Conservation (phyloP, 2,329 filamentous ascomycete species). For the Aspergillus felis region DNA sequence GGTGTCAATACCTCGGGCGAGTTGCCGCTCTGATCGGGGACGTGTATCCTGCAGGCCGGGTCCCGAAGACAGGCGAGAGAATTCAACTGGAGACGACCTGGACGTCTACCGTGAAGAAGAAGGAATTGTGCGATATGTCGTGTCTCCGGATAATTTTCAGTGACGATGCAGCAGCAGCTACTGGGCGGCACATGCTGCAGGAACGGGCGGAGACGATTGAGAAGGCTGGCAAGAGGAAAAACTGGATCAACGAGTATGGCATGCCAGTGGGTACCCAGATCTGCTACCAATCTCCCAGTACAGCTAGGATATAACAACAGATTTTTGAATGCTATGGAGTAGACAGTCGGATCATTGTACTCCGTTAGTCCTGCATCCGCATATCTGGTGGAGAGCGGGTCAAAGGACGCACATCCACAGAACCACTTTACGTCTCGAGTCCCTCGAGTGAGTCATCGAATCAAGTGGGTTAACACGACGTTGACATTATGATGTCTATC, state of each 20-base stretch:
- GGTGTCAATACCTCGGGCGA: slow-evolving; percentile 61
- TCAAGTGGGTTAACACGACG: background rate
- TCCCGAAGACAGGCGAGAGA: slow-evolving; percentile 24
- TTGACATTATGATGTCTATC: background rate
- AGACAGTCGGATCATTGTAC: background rate
- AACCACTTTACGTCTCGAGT: background rate
- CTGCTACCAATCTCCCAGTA: slow-evolving; percentile 13
- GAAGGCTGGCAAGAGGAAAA: slow-evolving; percentile 59
- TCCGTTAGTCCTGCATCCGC: background rate
- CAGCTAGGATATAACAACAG: background rate
- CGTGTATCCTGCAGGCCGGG: slow-evolving; percentile 59
- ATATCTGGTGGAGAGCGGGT: background rate
- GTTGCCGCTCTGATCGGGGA: slow-evolving; percentile 55
- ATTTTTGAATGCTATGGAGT: background rate
- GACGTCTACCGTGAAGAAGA: slow-evolving; percentile 40
- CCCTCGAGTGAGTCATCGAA: background rate
- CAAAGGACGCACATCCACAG: background rate
- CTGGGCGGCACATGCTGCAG: slow-evolving; percentile 32
- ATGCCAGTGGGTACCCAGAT: slow-evolving; percentile 36
- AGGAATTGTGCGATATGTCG: slow-evolving; percentile 37
- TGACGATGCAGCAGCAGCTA: slow-evolving; percentile 33
- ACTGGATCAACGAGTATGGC: slow-evolving; percentile 47
- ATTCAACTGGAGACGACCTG: slow-evolving; percentile 42
- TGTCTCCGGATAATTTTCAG: slow-evolving; percentile 45
- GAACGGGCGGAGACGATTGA: slow-evolving; percentile 41